Evolutionary conservation across 2,329 filamentous ascomycete genomes (phyloP).

Genomic region (Pestalotiopsis sp.): DNA sequence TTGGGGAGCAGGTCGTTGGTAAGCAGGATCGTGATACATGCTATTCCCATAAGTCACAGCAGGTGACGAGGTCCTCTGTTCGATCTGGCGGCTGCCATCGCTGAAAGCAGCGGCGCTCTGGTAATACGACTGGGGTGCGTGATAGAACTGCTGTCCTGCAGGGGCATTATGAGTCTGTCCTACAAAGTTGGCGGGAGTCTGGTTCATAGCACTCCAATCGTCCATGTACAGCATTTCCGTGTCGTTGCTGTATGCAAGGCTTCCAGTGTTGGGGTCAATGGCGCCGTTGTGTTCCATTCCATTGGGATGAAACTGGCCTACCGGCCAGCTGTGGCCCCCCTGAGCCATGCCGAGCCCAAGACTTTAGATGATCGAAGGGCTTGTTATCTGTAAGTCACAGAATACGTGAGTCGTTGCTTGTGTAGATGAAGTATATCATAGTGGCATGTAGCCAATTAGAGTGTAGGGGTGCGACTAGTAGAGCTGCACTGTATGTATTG

Average conservation of each 20-base stretch:
- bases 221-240: constrained; percentile 3
- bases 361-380: not conserved
- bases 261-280: not conserved
- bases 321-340: constrained; percentile 14
- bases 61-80: not conserved
- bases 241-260: not conserved
- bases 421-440: not conserved
- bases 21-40: constrained; percentile 8
- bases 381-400: not conserved
- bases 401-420: not conserved
- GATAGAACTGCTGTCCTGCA: constrained; percentile 3
- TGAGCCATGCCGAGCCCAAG: constrained; percentile 12
- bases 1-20: constrained; percentile 20
- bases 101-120: not conserved
- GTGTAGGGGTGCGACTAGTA: not conserved
- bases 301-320: constrained; percentile 12
- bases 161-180: not conserved
- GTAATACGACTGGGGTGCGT: constrained; percentile 2
- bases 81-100: not conserved
- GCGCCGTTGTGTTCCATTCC: not conserved
- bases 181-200: not conserved
- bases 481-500: not conserved
- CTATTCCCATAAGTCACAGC: not conserved
- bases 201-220: constrained; percentile 2
- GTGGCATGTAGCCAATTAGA: not conserved